These are phyloP conservation scores for Fusarium sp. DNA, from an alignment of 2,329 filamentous ascomycete species.

Conservation along the genomic window DNA sequence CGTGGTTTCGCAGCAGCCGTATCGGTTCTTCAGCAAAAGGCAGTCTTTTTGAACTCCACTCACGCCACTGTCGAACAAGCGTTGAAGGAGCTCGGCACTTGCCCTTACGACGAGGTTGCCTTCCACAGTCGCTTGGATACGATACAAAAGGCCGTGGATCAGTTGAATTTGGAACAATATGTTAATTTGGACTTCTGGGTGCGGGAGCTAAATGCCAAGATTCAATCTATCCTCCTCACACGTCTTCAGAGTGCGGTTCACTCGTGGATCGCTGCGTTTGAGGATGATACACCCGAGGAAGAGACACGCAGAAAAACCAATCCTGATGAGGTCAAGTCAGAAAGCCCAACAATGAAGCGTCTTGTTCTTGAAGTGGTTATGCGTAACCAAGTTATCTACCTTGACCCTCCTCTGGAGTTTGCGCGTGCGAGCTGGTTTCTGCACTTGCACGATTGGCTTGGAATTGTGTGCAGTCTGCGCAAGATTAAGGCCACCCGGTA, in stretches of 20 bases:
- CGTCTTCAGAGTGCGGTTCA: slow-evolving; percentile 87
- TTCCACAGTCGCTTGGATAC: slow-evolving; percentile 86
- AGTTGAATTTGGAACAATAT: slow-evolving; percentile 95
- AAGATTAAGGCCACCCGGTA: slow-evolving; percentile 97
- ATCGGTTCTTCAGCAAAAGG: slow-evolving; percentile 89
- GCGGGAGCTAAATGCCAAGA: slow-evolving; percentile 83
- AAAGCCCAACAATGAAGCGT: slow-evolving; percentile 75
- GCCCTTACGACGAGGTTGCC: slow-evolving; percentile 82
- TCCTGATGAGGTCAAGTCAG: slow-evolving; percentile 61
- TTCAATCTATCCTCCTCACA: slow-evolving; percentile 83
- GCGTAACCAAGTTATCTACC: slow-evolving; percentile 96
- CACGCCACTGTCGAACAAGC: slow-evolving; percentile 86
- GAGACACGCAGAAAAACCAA: slow-evolving; percentile 65
- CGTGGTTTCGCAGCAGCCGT: slow-evolving; percentile 91
- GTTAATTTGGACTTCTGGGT: slow-evolving; percentile 95
- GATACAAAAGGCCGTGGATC: slow-evolving; percentile 93
- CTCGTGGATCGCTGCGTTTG: slow-evolving; percentile 89
- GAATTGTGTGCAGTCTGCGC: slow-evolving; percentile 89
- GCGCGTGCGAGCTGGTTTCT: slow-evolving; percentile 94
- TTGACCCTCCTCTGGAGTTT: slow-evolving; percentile 92
- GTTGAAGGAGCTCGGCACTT: slow-evolving; percentile 84
- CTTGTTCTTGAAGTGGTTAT: slow-evolving; percentile 95
- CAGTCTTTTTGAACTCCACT: slow-evolving; percentile 80
- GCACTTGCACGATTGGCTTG: slow-evolving; percentile 94
- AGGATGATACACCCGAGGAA: slow-evolving; percentile 69